phyloP scores from a whole-genome alignment of 257 asterid genomes.

The Nicotiana noctiflora region DNA sequence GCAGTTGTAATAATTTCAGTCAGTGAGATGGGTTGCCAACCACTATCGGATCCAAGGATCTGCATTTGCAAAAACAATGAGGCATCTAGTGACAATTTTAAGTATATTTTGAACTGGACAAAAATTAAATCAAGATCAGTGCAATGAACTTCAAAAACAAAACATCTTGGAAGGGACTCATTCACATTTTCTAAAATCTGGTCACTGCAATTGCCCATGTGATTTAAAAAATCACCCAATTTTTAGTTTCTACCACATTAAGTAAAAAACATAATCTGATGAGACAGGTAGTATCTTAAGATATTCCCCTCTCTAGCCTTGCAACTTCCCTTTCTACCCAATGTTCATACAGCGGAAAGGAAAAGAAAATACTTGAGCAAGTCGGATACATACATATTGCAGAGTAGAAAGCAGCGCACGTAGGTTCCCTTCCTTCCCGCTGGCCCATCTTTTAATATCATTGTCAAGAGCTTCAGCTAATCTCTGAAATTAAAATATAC shows the following conservation, averaged over 20 bases:
- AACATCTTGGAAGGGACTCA: not conserved
- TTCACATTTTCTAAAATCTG: not conserved
- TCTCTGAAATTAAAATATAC: constrained; percentile 55
- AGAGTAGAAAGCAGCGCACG: constrained; percentile 97
- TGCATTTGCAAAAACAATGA: constrained; percentile 19
- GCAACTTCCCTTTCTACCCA: not conserved
- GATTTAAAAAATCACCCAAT: not conserved
- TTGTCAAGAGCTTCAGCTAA: constrained; percentile 85
- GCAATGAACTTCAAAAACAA: not conserved
- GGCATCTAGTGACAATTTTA: not conserved
- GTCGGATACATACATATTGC: constrained; percentile 63
- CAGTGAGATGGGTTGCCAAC: constrained; percentile 84
- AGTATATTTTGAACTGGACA: not conserved
- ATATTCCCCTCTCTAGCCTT: not conserved
- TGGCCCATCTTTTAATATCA: constrained; percentile 92
- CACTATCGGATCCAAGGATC: constrained; percentile 85
- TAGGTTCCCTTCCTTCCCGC: constrained; percentile 89
- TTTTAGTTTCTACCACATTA: not conserved
- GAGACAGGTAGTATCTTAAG: not conserved
- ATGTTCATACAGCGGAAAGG: not conserved
- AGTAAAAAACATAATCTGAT: not conserved
- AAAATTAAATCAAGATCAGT: not conserved
- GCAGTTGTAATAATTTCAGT: constrained; percentile 74
- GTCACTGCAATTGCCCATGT: not conserved
- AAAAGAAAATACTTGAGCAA: not conserved